Evolutionary conservation across 352 stramenopile genomes (phyloP), one percentile per base, ranked within the genome.

Genomic region (Phytophthora quininea): DNA sequence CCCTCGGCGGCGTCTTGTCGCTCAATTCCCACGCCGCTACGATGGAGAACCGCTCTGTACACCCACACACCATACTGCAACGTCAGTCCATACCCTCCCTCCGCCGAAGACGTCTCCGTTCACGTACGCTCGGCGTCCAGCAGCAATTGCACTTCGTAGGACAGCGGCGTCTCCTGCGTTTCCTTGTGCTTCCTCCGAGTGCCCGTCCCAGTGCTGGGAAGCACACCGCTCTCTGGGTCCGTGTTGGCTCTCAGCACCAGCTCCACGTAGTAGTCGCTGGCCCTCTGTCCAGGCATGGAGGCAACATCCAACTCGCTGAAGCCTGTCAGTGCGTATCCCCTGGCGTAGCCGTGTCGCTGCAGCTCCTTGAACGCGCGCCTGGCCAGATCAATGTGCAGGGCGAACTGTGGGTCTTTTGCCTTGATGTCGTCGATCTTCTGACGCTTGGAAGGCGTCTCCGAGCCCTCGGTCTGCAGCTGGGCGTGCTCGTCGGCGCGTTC

Each of bases 21-120:
- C 68, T 75, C 49, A 92, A 58, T 43, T 89, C 74, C 84, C 84
- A 92, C 6, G 82, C 82, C n/a, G 73, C 73, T 48, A 92, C 60
- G 32, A 92, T 63, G 37, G 72, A 88, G 14, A 88, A 76, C 3
- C 77, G 69, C 8, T 84, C 81, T 92, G 12, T 15, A 35, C 15
- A 27, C 32, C 37, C 5, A 43, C 29, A 51, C n/a, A 35, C 38
- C 15, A 46, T 5, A 45, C 24, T 58, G 60, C 31, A 63, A 46
- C 19, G 54, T 27, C 49, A 32, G 33, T 7, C 40, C 31, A 56
- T 35, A 15, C n/a, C 43, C 40, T 40, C 4, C 19, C 37, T 10
- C 4, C 48, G 27, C 6, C 27, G 43, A 6, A 49, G 11, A 31
- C 27, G 19, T 24, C 29, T 19, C 31, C 43, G 2, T 24, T 31